Base-by-base conservation (phyloP, 352 stramenopile species). In the Elongisporangium anandrum region DNA sequence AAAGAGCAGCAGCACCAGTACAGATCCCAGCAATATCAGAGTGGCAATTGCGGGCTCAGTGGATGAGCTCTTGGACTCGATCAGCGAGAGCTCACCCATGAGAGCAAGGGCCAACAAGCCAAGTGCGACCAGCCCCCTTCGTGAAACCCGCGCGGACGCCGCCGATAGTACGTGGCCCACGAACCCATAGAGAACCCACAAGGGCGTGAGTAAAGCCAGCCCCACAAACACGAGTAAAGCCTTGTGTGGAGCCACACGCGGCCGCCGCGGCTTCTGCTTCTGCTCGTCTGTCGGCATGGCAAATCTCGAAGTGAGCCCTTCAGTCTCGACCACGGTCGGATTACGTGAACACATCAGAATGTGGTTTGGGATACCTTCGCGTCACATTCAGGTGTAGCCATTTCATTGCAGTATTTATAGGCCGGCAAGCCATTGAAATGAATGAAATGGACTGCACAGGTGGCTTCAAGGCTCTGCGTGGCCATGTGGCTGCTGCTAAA, bases 131-230 rank as follows among this genome's bases (percentile, higher is more conserved):
- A 81, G 21, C 4, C 75, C 70, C 1, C 19, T 41, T 20, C 19
- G 47, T 4, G 66, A 66, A 19, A 85, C 56, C 26, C 23, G 50
- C 15, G 55, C 52, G 4, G 70, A 73, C 2, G 75, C 58, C 16
- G 52, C 65, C 41, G 71, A 75, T 56, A 87, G 57, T 51, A 87
- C 19, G 1, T 56, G 61, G 16, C 77, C 77, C 13, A 85, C 23
- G 8, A 70, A 58, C 7, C 75, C 77, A 56, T 83, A 87, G 22
- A 57, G 38, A 26, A 81, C 39, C 70, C 63, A 77, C 55, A 83
- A 59, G 21, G 77, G 77, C 51, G 70, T 78, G 52, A 85, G 63
- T 47, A 68, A 22, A 50, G 68, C 22, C 12, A 85, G 17, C 1
- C 54, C 39, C 20, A 68, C 26, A 57, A 77, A 17, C 23, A 85